A percentile compares a stretch with the other conserved stretches of the same genome.
These are phyloP conservation scores for Nadsonia fulvescens DNA, from an alignment of 805 yeast genomes.

Conservation along the genomic window DNA sequence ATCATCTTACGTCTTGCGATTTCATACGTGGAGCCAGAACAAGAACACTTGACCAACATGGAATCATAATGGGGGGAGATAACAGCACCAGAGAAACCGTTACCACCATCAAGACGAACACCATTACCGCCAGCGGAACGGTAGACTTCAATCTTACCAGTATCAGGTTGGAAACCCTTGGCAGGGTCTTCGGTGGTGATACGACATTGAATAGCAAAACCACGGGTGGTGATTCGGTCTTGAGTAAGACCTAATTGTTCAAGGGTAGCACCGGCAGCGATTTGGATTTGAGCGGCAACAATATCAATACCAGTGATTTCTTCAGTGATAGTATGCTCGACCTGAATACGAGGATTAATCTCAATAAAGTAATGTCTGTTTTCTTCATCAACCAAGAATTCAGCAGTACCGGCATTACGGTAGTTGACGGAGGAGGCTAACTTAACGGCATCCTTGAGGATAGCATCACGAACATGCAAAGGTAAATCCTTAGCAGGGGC, in stretches of 20 bases:
- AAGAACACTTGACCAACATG: slow-evolving; percentile 92
- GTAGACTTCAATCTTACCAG: slow-evolving; percentile 95
- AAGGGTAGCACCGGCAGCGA: slow-evolving; percentile 94
- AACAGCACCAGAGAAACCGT: slow-evolving; percentile 91
- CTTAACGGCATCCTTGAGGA: slow-evolving; percentile 84
- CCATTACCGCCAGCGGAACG: slow-evolving; percentile 99
- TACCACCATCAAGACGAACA: slow-evolving; percentile 96
- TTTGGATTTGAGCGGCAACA: slow-evolving; percentile 96
- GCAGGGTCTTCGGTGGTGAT: slow-evolving; percentile 97
- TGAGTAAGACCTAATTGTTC: slow-evolving; percentile 83
- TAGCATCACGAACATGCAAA: slow-evolving; percentile 68
- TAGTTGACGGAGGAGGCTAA: slow-evolving; percentile 78
- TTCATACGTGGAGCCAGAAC: slow-evolving; percentile 94
- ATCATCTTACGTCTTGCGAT: slow-evolving; percentile 96
- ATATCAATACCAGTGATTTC: slow-evolving; percentile 96
- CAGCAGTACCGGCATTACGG: slow-evolving; percentile 97
- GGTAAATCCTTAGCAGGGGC: slow-evolving; percentile 95
- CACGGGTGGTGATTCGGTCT: slow-evolving; percentile 88
- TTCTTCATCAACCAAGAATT: slow-evolving; percentile 81
- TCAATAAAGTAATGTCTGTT: slow-evolving; percentile 95
- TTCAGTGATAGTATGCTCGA: slow-evolving; percentile 96
- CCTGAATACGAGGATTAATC: slow-evolving; percentile 95
- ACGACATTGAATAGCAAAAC: slow-evolving; percentile 97
- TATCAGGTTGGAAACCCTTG: slow-evolving; percentile 94
- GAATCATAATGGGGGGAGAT: slow-evolving; percentile 96